These are phyloP conservation scores for Panaeolus papilionaceus DNA, from an alignment of 768 basidiomycete genomes.

Conservation along the genomic window DNA sequence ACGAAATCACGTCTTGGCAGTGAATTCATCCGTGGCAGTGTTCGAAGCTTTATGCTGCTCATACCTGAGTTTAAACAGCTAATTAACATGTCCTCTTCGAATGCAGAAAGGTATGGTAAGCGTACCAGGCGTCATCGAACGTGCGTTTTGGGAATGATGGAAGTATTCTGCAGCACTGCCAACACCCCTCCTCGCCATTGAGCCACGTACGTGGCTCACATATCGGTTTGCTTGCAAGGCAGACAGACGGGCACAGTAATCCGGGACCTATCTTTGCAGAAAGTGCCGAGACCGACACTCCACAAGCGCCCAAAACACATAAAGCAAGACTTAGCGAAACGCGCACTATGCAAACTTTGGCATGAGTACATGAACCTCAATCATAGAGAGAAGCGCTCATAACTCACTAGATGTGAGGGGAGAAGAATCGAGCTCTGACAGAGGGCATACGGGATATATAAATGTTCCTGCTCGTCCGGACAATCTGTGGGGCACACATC, in stretches of 20 bases:
- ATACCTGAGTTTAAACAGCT: neutral
- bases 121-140: neutral
- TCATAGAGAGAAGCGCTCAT: too few relatives aligned
- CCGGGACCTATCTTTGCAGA: neutral
- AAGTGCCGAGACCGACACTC: neutral
- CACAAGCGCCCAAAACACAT: neutral
- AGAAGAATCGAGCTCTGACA: too few relatives aligned
- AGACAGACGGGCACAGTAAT: neutral
- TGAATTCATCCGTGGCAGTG: neutral
- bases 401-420: too few relatives aligned
- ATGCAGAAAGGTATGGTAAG: neutral
- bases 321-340: neutral
- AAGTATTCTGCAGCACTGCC: constrained; percentile 4
- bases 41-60: neutral
- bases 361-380: too few relatives aligned
- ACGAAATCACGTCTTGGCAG: too few relatives aligned
- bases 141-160: neutral
- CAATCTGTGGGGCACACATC: neutral
- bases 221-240: neutral
- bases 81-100: neutral
- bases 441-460: too few relatives aligned
- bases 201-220: constrained; percentile 3
- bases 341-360: too few relatives aligned
- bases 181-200: neutral
- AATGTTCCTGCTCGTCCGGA: neutral